Base-by-base conservation (phyloP, 306 rosid genomes). In the Fragaria vesca region DNA sequence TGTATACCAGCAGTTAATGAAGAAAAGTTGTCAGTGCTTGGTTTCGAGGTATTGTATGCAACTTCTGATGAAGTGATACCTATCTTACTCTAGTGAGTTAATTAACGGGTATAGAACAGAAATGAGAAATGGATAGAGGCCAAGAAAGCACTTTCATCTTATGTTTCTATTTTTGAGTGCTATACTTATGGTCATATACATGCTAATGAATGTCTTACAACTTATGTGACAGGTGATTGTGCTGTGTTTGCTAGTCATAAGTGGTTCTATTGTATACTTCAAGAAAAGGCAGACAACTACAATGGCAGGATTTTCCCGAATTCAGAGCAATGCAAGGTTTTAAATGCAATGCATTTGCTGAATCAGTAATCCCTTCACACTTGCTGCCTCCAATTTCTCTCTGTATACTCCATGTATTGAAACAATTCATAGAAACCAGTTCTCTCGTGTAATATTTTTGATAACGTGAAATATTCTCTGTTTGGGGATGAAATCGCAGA, bases 1-100 rank as follows among this genome's bases (percentile, higher is more conserved):
- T 92, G 98, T 75, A 89, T 92, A 69, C 88, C 90, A 40, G 72
- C 97, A 47, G 90, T 80, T 74, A 81, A 62, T n/a, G 96, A 92
- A 82, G 97, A 92, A 79, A 89, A 87, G 88, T 52, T 94, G 50
- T 89, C 98, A 3, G 88, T 92, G 73, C 75, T 90, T 78, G 84
- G 85, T 73, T 94, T 94, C 80, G 97, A 94, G 97, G 98, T 94
- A 84, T 6, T 66, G 68, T 30, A 26, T 67, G 63, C 52, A 3
- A 30, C 79, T 47, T 57, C 69, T 62, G 47, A 38, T 38, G 8
- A 38, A 38, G 42, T 38, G 42, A 5, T 45, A 66, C 69, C 21
- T 74, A 30, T 76, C 43, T 65, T 78, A 63, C 10, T 34, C 7
- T 51, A 45, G 28, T 13, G 16, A 73, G 66, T 38, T 55, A 6